Evolutionary conservation across 2,329 filamentous ascomycete genomes (phyloP).

Genomic region (Pseudohalonectria lignicola): DNA sequence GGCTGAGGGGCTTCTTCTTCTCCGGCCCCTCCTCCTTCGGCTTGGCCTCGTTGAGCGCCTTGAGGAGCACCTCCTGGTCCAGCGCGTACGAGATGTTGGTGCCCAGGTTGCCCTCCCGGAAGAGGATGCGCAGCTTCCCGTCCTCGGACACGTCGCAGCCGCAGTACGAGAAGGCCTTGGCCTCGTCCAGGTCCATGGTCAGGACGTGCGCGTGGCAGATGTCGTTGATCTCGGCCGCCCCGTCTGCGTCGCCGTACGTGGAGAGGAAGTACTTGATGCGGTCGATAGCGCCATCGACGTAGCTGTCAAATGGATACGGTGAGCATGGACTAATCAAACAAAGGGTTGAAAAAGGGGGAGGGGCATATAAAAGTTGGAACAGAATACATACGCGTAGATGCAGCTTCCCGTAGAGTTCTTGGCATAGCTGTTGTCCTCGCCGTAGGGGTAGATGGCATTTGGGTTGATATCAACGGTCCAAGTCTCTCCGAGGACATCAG

Average conservation of each 20-base stretch:
- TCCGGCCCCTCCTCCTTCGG: slow-evolving; percentile 7
- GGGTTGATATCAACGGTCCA: slow-evolving; percentile 41
- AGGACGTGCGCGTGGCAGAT: slow-evolving; percentile 30
- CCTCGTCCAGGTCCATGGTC: slow-evolving; percentile 32
- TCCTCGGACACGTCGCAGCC: slow-evolving; percentile 28
- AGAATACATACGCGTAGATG: slow-evolving; percentile 25
- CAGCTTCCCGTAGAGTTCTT: slow-evolving; percentile 30
- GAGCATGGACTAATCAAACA: not conserved
- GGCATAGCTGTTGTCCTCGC: slow-evolving; percentile 25
- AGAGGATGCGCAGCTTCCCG: slow-evolving; percentile 37
- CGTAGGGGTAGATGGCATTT: slow-evolving; percentile 33
- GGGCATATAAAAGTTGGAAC: not conserved
- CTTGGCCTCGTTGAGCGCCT: slow-evolving; percentile 34
- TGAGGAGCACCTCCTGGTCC: slow-evolving; percentile 22
- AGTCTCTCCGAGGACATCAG: slow-evolving; percentile 28
- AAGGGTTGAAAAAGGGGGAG: not conserved
- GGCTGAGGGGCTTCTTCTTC: slow-evolving; percentile 23
- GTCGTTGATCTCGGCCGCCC: slow-evolving; percentile 30
- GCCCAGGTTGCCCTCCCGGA: slow-evolving; percentile 28
- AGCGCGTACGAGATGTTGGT: slow-evolving; percentile 30
- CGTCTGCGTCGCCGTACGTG: slow-evolving; percentile 20
- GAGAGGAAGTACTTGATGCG: slow-evolving; percentile 3
- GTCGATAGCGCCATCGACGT: slow-evolving; percentile 5
- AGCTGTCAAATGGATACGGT: not conserved
- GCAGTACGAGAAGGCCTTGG: slow-evolving; percentile 26